phyloP scores from a whole-genome alignment of 805 yeast species.

The Ogataea kodamae region DNA sequence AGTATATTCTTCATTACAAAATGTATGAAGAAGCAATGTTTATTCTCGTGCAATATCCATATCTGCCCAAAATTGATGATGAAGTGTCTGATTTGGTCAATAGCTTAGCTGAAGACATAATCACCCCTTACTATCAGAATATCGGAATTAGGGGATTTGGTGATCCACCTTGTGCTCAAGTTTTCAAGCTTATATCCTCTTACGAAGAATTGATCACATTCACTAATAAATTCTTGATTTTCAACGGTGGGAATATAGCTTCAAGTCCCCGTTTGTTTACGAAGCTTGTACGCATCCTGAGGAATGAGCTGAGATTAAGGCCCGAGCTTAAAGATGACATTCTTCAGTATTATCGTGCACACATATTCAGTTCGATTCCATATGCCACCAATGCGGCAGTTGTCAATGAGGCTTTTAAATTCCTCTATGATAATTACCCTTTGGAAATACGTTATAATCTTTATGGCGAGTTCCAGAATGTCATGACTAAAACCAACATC shows the following conservation, averaged over 20 bases:
- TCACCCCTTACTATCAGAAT: conserved; percentile 44
- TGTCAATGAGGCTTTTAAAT: conserved; percentile 53
- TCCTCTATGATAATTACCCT: conserved; percentile 49
- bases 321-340: conserved; percentile 34
- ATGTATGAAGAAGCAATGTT: conserved; percentile 58
- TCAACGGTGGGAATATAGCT: conserved; percentile 55
- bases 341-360: conserved; percentile 62
- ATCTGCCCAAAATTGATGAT: conserved; percentile 50
- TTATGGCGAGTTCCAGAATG: conserved; percentile 73
- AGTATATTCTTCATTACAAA: conserved; percentile 55
- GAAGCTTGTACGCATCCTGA: conserved; percentile 60
- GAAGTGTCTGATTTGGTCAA: conserved; percentile 46
- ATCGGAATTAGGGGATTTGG: conserved; percentile 7
- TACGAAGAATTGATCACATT: conserved; percentile 44
- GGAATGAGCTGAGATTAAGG: conserved; percentile 33
- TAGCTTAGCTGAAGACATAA: conserved; percentile 44
- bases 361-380: conserved; percentile 59
- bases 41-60: conserved; percentile 60
- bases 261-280: conserved; percentile 45
- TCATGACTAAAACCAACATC: conserved; percentile 51
- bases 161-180: conserved; percentile 23
- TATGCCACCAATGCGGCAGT: conserved; percentile 55
- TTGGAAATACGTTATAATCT: conserved; percentile 66
- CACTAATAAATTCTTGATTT: conserved; percentile 43
- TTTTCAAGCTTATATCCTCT: conserved; percentile 36